phyloP scores from a whole-genome alignment of 2,329 filamentous ascomycete genomes.

The Fusarium gaditjirri region DNA sequence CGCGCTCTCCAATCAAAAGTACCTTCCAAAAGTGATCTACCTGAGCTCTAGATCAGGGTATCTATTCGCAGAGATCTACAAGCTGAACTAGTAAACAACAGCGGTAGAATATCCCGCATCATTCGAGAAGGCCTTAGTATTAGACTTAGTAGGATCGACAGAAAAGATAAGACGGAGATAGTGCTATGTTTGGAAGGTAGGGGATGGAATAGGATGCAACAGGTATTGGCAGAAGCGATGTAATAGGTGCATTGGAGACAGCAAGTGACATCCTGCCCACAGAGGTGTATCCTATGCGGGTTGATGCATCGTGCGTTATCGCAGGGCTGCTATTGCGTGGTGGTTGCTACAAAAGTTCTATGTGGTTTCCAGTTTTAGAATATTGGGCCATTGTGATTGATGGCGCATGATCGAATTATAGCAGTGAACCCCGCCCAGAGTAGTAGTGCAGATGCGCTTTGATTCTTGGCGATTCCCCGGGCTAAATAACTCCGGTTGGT shows the following conservation, averaged over 20 bases:
- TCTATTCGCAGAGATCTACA: not conserved
- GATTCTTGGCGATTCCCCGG: constrained; percentile 20
- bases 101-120: not conserved
- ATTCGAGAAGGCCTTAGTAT: not conserved
- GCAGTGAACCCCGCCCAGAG: constrained; percentile 9
- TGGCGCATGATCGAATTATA: constrained; percentile 21
- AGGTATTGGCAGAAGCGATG: not conserved
- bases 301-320: constrained; percentile 21
- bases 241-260: not conserved
- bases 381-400: constrained; percentile 16
- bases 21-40: constrained; percentile 1
- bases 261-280: not conserved
- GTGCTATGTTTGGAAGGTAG: constrained; percentile 21
- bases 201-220: not conserved
- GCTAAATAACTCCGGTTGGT: constrained; percentile 1
- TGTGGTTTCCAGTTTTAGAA: constrained; percentile 15
- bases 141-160: not conserved
- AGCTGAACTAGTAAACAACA: not conserved
- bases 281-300: not conserved
- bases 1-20: not conserved
- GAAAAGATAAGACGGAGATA: constrained; percentile 10
- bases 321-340: constrained; percentile 21
- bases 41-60: not conserved
- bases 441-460: constrained; percentile 13
- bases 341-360: constrained; percentile 20